These are phyloP conservation scores for Lyophyllum decastes DNA, from an alignment of 768 basidiomycete species.

Conservation along the genomic window DNA sequence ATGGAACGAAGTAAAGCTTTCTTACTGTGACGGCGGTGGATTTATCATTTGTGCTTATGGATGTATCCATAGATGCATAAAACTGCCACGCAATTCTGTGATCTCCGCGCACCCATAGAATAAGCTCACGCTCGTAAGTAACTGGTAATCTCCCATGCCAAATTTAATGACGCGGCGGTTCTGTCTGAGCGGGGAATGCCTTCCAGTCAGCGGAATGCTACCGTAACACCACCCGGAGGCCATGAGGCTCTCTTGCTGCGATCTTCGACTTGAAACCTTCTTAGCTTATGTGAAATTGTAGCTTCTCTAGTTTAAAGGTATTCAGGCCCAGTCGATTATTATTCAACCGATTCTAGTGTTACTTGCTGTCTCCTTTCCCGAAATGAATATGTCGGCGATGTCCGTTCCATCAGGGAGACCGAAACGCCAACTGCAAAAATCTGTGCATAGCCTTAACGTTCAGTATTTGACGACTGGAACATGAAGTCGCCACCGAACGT, in stretches of 20 bases:
- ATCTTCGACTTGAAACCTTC: neutral
- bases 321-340: neutral
- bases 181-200: neutral
- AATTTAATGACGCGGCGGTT: neutral
- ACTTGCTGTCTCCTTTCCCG: neutral
- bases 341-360: neutral
- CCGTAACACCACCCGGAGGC: neutral
- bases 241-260: neutral
- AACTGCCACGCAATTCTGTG: neutral
- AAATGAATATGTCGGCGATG: conserved; percentile 1
- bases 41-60: neutral
- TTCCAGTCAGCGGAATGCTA: neutral
- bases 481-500: conserved; percentile 8
- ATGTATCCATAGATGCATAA: neutral
- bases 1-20: neutral
- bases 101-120: neutral
- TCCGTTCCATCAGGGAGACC: neutral
- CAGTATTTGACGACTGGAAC: conserved; percentile 12
- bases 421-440: conserved; percentile 1
- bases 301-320: neutral
- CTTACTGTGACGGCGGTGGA: neutral
- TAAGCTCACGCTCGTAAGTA: neutral
- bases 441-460: neutral
- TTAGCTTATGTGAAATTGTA: neutral
- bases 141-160: neutral